Evolutionary conservation across 2,329 filamentous ascomycete genomes (phyloP).

Genomic region (Aschersonia sp.): DNA sequence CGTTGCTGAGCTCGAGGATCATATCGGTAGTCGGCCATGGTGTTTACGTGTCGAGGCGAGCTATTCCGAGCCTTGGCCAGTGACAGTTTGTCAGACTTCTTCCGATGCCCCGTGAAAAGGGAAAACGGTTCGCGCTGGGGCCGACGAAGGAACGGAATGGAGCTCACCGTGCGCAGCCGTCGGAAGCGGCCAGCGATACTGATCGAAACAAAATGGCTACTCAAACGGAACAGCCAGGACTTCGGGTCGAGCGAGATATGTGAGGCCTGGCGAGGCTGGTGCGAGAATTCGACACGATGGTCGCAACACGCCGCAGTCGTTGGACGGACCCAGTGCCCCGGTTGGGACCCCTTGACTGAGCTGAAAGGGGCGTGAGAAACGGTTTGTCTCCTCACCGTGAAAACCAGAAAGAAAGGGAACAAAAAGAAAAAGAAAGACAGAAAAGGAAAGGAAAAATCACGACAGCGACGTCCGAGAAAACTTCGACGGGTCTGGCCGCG

Average conservation of each 20-base stretch:
- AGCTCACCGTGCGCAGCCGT: not conserved
- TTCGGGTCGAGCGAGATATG: not conserved
- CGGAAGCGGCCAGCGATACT: constrained; percentile 1
- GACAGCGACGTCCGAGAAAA: not conserved
- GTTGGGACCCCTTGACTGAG: too few relatives aligned
- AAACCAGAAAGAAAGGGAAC: not conserved
- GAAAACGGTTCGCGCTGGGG: too few relatives aligned
- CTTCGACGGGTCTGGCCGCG: not conserved
- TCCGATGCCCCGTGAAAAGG: too few relatives aligned
- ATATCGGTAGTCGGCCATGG: constrained; percentile 45
- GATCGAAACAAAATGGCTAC: constrained; percentile 1
- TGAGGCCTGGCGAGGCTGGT: too few relatives aligned
- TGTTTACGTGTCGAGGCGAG: constrained; percentile 3
- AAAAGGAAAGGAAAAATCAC: not conserved
- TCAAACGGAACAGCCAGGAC: not conserved
- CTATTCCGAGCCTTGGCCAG: not conserved
- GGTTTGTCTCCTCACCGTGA: too few relatives aligned
- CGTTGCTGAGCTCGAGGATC: constrained; percentile 29
- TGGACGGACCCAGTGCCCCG: too few relatives aligned
- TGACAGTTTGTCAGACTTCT: too few relatives aligned
- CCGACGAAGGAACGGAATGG: too few relatives aligned
- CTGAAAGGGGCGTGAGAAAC: too few relatives aligned
- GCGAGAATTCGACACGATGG: too few relatives aligned
- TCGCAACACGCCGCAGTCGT: too few relatives aligned
- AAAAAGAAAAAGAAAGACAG: not conserved